Conservation (phyloP, 208 protist genomes). For the Wallacemonas sp. region DNA sequence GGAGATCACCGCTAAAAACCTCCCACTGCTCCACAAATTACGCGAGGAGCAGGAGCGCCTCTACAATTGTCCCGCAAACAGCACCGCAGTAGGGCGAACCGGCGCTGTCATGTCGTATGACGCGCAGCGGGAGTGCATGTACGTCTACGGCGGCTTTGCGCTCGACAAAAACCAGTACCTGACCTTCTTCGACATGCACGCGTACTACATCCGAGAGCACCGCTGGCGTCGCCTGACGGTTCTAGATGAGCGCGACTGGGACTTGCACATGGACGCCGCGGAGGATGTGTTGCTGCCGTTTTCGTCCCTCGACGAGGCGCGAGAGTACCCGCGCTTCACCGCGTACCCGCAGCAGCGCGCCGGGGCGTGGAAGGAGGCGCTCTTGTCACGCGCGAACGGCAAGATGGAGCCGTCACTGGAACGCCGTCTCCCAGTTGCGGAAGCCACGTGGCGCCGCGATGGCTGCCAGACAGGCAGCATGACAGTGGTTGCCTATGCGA, state of each 20-base stretch:
- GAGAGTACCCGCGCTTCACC: conserved; percentile 21
- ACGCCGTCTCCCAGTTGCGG: neutral
- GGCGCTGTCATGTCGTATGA: conserved; percentile 54
- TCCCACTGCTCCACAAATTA: neutral
- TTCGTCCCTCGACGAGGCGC: conserved; percentile 15
- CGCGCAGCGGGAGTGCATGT: conserved; percentile 35
- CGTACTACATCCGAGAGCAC: conserved; percentile 50
- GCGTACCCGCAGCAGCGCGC: conserved; percentile 4
- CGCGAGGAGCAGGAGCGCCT: conserved; percentile 23
- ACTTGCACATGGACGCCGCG: conserved; percentile 12
- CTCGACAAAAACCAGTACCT: conserved; percentile 31
- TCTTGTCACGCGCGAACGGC: conserved; percentile 15
- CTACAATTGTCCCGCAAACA: conserved; percentile 32
- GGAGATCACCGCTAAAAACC: conserved; percentile 21
- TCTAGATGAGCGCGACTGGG: conserved; percentile 24
- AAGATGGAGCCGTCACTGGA: neutral
- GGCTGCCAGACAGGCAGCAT: neutral
- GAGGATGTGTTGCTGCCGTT: conserved; percentile 21
- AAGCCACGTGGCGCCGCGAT: neutral
- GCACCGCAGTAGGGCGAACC: conserved; percentile 54
- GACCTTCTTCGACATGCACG: conserved; percentile 64
- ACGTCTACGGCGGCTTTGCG: conserved; percentile 66
- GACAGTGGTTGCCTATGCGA: neutral
- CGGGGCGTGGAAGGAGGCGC: neutral
- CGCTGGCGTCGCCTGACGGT: conserved; percentile 44